phyloP scores from a whole-genome alignment of 495 filamentous ascomycete species.

The Penicillium verhagenii region DNA sequence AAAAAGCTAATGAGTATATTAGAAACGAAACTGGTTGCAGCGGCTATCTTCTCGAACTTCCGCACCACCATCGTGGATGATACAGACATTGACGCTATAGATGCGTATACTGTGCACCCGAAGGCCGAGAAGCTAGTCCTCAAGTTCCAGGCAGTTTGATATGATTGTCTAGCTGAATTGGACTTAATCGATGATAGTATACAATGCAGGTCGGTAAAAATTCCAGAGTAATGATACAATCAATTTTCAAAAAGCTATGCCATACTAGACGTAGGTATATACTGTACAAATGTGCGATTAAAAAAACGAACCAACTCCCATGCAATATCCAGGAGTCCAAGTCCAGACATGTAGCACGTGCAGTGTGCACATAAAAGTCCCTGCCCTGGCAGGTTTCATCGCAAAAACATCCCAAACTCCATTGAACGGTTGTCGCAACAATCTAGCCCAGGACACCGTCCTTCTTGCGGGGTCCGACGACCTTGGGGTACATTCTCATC shows the following conservation, averaged over 20 bases:
- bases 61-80: slow-evolving; percentile 56
- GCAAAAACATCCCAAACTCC: slow-evolving; percentile 25
- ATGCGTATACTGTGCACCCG: slow-evolving; percentile 66
- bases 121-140: slow-evolving; percentile 44
- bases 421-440: slow-evolving; percentile 1
- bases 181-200: too few relatives aligned
- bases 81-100: slow-evolving; percentile 58
- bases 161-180: too few relatives aligned
- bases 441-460: slow-evolving; percentile 45
- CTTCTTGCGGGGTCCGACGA: slow-evolving; percentile 71
- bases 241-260: slow-evolving; percentile 19
- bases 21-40: slow-evolving; percentile 50
- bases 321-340: slow-evolving; percentile 1
- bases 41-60: slow-evolving; percentile 68
- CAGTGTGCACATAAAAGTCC: neutral
- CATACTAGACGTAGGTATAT: slow-evolving; percentile 22
- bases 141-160: slow-evolving; percentile 31
- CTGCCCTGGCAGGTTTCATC: neutral
- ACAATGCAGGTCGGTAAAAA: too few relatives aligned
- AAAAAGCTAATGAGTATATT: slow-evolving; percentile 5
- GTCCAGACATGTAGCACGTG: neutral
- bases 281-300: slow-evolving; percentile 26
- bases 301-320: slow-evolving; percentile 17
- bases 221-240: slow-evolving; percentile 17
- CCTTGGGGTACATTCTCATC: slow-evolving; percentile 77